A percentile compares a stretch with the other conserved stretches of the same genome.
phyloP scores from a whole-genome alignment of 257 asterid species.

The Jacaranda copaia region DNA sequence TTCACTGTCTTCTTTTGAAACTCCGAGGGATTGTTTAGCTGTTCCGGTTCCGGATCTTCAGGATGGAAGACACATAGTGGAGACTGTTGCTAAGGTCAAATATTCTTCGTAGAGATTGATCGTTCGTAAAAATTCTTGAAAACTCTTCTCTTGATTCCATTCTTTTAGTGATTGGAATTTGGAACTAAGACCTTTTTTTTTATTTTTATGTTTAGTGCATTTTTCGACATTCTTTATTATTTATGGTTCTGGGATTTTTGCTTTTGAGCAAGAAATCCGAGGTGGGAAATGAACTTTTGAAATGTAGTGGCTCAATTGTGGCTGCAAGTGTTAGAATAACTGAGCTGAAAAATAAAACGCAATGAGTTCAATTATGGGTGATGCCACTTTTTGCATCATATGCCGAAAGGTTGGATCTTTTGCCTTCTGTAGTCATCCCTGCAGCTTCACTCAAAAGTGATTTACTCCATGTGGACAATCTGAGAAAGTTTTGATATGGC shows the following conservation, averaged over 20 bases:
- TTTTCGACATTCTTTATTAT: background rate
- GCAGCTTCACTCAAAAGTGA: constrained; percentile 25
- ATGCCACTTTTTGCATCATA: constrained; percentile 27
- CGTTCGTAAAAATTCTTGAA: background rate
- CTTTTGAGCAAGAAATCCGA: background rate
- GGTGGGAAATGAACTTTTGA: background rate
- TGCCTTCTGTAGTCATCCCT: constrained; percentile 37
- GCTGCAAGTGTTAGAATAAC: constrained; percentile 22
- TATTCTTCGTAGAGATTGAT: constrained; percentile 20
- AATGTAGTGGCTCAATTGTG: constrained; percentile 8
- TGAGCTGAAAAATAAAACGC: constrained; percentile 24
- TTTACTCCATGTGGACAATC: constrained; percentile 34
- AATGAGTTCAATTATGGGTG: constrained; percentile 28
- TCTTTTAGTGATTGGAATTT: constrained; percentile 15
- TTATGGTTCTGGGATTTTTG: background rate
- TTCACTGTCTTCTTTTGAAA: constrained; percentile 59
- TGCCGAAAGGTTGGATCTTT: constrained; percentile 37
- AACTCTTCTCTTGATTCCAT: constrained; percentile 10
- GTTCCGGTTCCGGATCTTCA: constrained; percentile 38
- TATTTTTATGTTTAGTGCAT: background rate
- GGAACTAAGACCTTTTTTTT: background rate
- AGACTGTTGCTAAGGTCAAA: constrained; percentile 41
- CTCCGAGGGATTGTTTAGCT: constrained; percentile 58
- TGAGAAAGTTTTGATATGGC: constrained; percentile 23
- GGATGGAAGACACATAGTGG: constrained; percentile 18